Percentiles rank a stretch among this genome's conserved stretches.
Evolutionary conservation across 345 rosid genomes (phyloP).

Genomic region (Arabidopsis arenosa): DNA sequence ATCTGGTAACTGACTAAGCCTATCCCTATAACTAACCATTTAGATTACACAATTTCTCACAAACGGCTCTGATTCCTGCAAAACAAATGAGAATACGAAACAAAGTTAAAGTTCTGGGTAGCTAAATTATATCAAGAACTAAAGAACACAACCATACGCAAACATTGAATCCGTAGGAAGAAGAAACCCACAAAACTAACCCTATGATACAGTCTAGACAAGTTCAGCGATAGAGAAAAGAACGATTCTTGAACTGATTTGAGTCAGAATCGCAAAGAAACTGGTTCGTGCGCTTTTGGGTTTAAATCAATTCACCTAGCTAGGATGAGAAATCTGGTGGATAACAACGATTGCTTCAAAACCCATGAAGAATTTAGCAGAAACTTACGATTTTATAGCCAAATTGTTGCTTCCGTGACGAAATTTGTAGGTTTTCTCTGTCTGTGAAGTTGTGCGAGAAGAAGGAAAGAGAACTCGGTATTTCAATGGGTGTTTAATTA

Average conservation of each 20-base stretch:
- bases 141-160: not conserved
- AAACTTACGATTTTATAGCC: constrained; percentile 16
- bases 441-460: not conserved
- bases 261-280: not conserved
- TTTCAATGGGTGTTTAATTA: no score
- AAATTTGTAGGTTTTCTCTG: constrained; percentile 11
- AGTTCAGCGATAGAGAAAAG: not conserved
- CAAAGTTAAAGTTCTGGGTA: not conserved
- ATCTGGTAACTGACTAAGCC: constrained; percentile 41
- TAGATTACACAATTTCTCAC: not conserved
- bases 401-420: constrained; percentile 16
- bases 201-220: not conserved
- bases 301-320: constrained; percentile 4
- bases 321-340: not conserved
- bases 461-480: not conserved
- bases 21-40: constrained; percentile 33
- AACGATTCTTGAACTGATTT: not conserved
- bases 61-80: constrained; percentile 16
- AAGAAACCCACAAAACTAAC: not conserved
- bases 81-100: not conserved
- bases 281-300: constrained; percentile 1
- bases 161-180: not conserved
- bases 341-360: not conserved
- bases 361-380: not conserved
- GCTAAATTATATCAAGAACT: not conserved